Conservation (phyloP, 1,284 basidiomycete genomes). For the Porogramme epimiltina region DNA sequence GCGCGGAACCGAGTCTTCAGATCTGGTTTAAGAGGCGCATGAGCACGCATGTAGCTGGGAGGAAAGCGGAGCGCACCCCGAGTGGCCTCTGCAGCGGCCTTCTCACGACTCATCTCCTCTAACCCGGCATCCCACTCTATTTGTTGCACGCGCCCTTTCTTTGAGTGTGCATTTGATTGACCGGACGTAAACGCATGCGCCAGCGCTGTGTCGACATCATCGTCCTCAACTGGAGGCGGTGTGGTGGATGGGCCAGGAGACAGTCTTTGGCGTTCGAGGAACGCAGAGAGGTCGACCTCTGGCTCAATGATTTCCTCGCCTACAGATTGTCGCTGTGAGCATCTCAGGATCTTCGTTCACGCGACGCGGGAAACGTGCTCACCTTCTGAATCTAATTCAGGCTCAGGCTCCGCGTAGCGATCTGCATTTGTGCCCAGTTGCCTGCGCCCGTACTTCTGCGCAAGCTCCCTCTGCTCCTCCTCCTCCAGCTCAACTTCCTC, state of each 20-base stretch:
- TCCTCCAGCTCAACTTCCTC: slow-evolving; percentile 39
- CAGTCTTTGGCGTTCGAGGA: slow-evolving; percentile 63
- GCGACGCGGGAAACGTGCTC: no score
- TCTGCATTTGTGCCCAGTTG: slow-evolving; percentile 68
- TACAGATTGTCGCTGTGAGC: no score
- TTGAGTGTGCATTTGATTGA: slow-evolving; percentile 30
- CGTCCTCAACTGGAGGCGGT: slow-evolving; percentile 44
- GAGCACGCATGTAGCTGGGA: background rate
- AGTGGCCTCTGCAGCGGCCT: slow-evolving; percentile 69
- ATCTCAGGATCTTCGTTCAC: background rate
- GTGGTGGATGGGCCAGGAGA: slow-evolving; percentile 30
- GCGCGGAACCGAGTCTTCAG: slow-evolving; percentile 68
- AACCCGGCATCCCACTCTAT: slow-evolving; percentile 69
- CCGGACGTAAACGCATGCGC: slow-evolving; percentile 46
- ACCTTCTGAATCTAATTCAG: slow-evolving; percentile 70
- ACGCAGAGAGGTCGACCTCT: slow-evolving; percentile 69
- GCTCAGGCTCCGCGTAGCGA: slow-evolving; percentile 68
- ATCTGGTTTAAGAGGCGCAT: slow-evolving; percentile 42
- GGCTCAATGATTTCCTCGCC: slow-evolving; percentile 70
- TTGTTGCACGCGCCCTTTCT: slow-evolving; percentile 63
- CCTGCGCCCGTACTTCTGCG: slow-evolving; percentile 54
- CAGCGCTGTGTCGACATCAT: slow-evolving; percentile 64
- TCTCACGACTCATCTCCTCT: slow-evolving; percentile 66
- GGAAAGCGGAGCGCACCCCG: slow-evolving; percentile 49
- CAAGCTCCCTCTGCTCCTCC: slow-evolving; percentile 48